phyloP scores from a whole-genome alignment of 306 rosid genomes.

The Medicago lupulina region DNA sequence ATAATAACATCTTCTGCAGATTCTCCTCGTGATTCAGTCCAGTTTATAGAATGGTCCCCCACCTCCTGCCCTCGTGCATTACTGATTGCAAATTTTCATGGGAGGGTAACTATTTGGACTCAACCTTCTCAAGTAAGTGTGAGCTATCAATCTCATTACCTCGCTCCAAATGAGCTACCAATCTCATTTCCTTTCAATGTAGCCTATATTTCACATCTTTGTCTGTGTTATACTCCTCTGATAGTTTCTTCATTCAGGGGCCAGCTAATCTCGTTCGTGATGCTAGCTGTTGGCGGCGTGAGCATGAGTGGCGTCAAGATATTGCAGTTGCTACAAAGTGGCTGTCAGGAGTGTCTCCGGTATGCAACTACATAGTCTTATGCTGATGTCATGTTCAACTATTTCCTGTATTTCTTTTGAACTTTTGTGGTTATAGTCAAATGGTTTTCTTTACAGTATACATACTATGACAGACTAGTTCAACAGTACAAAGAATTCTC shows the following conservation, averaged over 20 bases:
- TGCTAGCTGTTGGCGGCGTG: slow-evolving; percentile 88
- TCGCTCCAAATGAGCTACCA: background rate
- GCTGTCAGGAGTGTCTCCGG: slow-evolving; percentile 97
- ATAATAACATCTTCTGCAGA: slow-evolving; percentile 61
- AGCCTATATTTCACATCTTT: slow-evolving; percentile 19
- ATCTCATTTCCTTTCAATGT: slow-evolving; percentile 6
- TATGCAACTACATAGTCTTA: slow-evolving; percentile 48
- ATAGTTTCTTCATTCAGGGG: slow-evolving; percentile 68
- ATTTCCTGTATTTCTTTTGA: slow-evolving; percentile 32
- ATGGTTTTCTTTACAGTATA: background rate
- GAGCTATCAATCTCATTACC: slow-evolving; percentile 21
- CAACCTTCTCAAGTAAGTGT: slow-evolving; percentile 90
- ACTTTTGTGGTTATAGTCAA: background rate
- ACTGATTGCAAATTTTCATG: slow-evolving; percentile 92
- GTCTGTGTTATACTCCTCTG: slow-evolving; percentile 8
- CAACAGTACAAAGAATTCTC: background rate
- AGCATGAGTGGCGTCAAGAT: slow-evolving; percentile 99
- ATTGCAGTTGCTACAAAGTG: slow-evolving; percentile 99
- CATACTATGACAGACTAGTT: background rate
- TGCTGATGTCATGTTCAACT: slow-evolving; percentile 29
- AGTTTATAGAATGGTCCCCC: slow-evolving; percentile 99
- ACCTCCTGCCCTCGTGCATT: slow-evolving; percentile 85
- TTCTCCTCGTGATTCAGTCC: slow-evolving; percentile 99
- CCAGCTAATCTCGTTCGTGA: slow-evolving; percentile 87
- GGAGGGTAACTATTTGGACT: slow-evolving; percentile 98